A percentile compares a stretch with the other conserved stretches of the same genome.
phyloP scores from a whole-genome alignment of 2,329 filamentous ascomycete genomes.

The Claviceps maximensis region DNA sequence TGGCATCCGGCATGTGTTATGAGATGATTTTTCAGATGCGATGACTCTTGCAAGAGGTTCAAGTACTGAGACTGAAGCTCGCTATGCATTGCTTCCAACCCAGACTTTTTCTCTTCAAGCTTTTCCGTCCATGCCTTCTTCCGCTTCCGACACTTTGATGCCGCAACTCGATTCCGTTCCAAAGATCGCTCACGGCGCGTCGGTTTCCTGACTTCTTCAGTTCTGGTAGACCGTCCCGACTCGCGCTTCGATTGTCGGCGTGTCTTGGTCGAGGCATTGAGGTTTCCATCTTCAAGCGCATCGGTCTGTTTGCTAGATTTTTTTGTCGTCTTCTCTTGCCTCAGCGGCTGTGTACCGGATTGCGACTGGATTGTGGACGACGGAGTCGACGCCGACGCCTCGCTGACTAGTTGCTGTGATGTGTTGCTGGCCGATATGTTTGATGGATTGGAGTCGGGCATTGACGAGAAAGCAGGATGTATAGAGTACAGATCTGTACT shows the following conservation, averaged over 20 bases:
- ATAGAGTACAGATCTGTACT: neutral
- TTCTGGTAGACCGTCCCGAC: neutral
- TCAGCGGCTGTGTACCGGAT: neutral
- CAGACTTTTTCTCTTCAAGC: conserved; percentile 32
- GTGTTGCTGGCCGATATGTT: neutral
- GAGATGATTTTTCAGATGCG: conserved; percentile 34
- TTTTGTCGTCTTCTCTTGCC: neutral
- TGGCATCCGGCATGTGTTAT: conserved; percentile 40
- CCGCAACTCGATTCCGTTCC: conserved; percentile 58
- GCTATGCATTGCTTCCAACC: conserved; percentile 30
- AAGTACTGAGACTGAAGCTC: conserved; percentile 30
- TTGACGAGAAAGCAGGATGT: neutral
- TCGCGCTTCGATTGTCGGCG: neutral
- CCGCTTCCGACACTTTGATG: conserved; percentile 62
- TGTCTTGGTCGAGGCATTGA: neutral
- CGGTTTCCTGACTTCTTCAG: neutral
- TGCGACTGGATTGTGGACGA: neutral
- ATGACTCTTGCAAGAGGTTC: conserved; percentile 29
- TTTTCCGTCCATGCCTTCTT: conserved; percentile 40
- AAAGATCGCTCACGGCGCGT: conserved; percentile 41
- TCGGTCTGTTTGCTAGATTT: neutral
- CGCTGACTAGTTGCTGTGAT: neutral
- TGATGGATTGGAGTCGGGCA: neutral
- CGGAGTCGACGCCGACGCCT: neutral
- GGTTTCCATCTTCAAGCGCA: neutral